phyloP scores from a whole-genome alignment of 2,329 filamentous ascomycete species.

The Calonectria crousiana region DNA sequence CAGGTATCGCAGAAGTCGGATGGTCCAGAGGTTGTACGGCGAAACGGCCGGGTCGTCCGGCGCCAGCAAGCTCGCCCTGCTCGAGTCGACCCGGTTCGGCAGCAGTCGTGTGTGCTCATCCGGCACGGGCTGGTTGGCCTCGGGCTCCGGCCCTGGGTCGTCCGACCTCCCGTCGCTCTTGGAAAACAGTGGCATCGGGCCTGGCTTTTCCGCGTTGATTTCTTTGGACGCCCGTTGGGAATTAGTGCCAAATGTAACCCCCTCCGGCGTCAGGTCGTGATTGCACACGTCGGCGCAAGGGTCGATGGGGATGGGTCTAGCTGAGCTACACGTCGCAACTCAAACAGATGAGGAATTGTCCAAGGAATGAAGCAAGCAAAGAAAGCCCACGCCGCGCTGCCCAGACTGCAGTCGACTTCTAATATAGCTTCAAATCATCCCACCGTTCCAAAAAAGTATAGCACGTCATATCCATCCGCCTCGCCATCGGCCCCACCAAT shows the following conservation, averaged over 20 bases:
- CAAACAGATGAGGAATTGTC: background rate
- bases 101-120: slow-evolving; percentile 75
- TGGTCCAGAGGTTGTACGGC: slow-evolving; percentile 94
- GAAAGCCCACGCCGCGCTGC: background rate
- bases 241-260: background rate
- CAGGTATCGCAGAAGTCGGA: slow-evolving; percentile 82
- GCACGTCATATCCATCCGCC: slow-evolving; percentile 41
- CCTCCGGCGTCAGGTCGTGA: background rate
- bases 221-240: background rate
- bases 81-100: slow-evolving; percentile 72
- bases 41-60: slow-evolving; percentile 71
- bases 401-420: background rate
- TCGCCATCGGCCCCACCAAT: slow-evolving; percentile 33
- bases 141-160: slow-evolving; percentile 35
- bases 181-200: slow-evolving; percentile 49
- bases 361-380: background rate
- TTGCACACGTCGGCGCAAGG: background rate
- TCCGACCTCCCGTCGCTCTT: slow-evolving; percentile 40
- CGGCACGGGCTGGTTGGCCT: slow-evolving; percentile 46
- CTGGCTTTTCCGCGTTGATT: background rate
- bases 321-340: background rate
- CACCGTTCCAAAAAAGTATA: slow-evolving; percentile 36
- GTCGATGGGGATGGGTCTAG: background rate
- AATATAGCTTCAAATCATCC: slow-evolving; percentile 18
- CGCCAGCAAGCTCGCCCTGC: slow-evolving; percentile 47